A percentile compares a stretch with the other conserved stretches of the same genome.
Evolutionary conservation across 2,329 filamentous ascomycete genomes (phyloP).

Genomic region (Colletotrichum incanum): DNA sequence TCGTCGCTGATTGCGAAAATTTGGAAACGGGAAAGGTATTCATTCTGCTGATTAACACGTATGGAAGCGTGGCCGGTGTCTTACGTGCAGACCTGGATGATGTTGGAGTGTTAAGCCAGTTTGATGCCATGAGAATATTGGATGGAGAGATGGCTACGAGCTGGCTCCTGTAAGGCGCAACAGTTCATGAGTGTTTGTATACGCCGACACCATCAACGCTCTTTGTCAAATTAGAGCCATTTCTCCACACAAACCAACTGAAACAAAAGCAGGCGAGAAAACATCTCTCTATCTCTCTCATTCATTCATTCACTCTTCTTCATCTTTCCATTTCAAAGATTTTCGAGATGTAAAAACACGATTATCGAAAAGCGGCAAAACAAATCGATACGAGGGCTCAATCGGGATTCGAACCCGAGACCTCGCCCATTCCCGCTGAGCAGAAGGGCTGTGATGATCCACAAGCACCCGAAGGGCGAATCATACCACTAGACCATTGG

Average conservation of each 20-base stretch:
- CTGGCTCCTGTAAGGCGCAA: background rate
- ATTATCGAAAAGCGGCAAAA: too few relatives aligned
- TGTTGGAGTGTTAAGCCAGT: background rate
- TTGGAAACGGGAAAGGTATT: background rate
- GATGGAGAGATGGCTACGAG: background rate
- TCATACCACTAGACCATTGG: conserved; percentile 39
- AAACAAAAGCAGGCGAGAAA: background rate
- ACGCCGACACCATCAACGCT: too few relatives aligned
- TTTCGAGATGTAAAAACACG: too few relatives aligned
- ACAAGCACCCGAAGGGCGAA: conserved; percentile 37
- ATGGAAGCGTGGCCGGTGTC: too few relatives aligned
- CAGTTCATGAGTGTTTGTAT: background rate
- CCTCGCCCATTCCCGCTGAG: conserved; percentile 29
- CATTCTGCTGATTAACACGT: too few relatives aligned
- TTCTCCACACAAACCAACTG: too few relatives aligned
- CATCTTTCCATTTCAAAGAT: too few relatives aligned
- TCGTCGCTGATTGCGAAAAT: too few relatives aligned
- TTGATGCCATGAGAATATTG: background rate
- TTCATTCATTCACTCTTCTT: too few relatives aligned
- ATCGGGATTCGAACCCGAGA: conserved; percentile 34
- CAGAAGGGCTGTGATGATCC: conserved; percentile 17
- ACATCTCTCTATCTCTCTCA: too few relatives aligned
- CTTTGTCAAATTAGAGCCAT: too few relatives aligned
- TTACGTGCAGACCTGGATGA: too few relatives aligned
- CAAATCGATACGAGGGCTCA: conserved; percentile 7